Evolutionary conservation across 2,329 filamentous ascomycete genomes (phyloP).

Genomic region (Xylaria sp.): DNA sequence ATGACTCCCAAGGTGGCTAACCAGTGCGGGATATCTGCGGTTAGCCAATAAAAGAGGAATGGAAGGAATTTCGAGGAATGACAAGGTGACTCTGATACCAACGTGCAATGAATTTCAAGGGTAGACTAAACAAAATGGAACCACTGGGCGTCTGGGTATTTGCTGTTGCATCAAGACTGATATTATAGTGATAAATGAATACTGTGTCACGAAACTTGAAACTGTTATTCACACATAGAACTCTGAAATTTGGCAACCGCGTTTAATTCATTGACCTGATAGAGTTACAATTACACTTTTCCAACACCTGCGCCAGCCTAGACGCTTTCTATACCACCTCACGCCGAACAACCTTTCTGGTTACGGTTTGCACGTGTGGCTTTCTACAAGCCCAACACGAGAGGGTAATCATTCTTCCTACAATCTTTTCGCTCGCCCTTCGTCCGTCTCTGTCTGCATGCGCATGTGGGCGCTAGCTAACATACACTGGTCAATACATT

Average conservation of each 20-base stretch:
- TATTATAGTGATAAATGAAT: not conserved
- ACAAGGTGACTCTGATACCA: conserved; percentile 25
- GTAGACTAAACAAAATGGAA: conserved; percentile 19
- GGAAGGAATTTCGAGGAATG: not conserved
- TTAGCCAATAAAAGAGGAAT: not conserved
- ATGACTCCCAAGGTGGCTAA: not conserved
- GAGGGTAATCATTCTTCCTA: not conserved
- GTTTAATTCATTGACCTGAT: not conserved
- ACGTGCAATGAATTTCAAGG: conserved; percentile 26
- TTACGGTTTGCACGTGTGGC: not conserved
- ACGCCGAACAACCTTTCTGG: not conserved
- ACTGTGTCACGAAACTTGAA: not conserved
- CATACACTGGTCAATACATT: not conserved
- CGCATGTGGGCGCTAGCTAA: not conserved
- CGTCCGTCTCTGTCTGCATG: not conserved
- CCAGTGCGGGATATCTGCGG: not conserved
- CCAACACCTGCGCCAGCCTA: not conserved
- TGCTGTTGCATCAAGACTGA: not conserved
- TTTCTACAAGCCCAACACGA: not conserved
- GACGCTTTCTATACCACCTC: not conserved
- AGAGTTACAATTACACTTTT: conserved; percentile 12
- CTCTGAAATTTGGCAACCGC: not conserved
- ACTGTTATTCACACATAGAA: not conserved
- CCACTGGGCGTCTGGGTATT: conserved; percentile 18
- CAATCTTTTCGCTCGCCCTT: not conserved